A percentile compares a stretch with the other conserved stretches of the same genome.
phyloP scores from a whole-genome alignment of 2,329 filamentous ascomycete genomes.

The Coniosporium tulheliwenetii region DNA sequence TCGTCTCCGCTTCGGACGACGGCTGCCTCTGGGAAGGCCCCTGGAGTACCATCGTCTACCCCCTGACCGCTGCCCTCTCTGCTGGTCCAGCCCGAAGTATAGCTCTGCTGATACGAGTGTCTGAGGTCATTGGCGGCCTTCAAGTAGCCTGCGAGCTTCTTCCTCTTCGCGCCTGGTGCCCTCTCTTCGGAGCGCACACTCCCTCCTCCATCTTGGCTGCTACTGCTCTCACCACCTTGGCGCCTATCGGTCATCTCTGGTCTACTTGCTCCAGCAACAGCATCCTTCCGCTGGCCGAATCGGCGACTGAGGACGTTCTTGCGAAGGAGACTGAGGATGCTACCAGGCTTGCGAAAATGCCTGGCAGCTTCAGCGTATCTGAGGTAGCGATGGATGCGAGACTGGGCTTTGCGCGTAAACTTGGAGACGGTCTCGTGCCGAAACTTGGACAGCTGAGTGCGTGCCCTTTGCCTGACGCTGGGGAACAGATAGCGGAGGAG shows the following conservation, averaged over 20 bases:
- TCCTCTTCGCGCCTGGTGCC: conserved; percentile 57
- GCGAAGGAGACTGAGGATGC: conserved; percentile 14
- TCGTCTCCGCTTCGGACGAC: conserved; percentile 68
- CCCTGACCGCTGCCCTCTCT: conserved; percentile 29
- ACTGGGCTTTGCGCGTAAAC: conserved; percentile 56
- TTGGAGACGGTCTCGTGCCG: conserved; percentile 60
- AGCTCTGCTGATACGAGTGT: conserved; percentile 47
- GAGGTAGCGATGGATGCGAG: conserved; percentile 60
- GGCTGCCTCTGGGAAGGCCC: conserved; percentile 71
- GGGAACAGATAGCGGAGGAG: conserved; percentile 55
- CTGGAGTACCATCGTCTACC: conserved; percentile 42
- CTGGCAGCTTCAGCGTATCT: conserved; percentile 40
- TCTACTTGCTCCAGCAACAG: neutral
- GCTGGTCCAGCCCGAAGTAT: conserved; percentile 29
- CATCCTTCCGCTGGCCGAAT: neutral
- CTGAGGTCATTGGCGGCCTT: conserved; percentile 58
- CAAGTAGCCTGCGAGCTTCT: conserved; percentile 59
- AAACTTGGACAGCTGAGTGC: conserved; percentile 51
- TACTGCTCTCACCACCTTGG: conserved; percentile 11
- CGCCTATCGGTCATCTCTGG: conserved; percentile 14
- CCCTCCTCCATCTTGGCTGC: conserved; percentile 14
- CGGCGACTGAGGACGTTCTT: conserved; percentile 19
- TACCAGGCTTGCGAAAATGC: conserved; percentile 13
- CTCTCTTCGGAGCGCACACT: conserved; percentile 21
- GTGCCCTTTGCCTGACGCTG: conserved; percentile 45